Conservation (phyloP, 139 green algal genomes). For the Haematococcus sp. region DNA sequence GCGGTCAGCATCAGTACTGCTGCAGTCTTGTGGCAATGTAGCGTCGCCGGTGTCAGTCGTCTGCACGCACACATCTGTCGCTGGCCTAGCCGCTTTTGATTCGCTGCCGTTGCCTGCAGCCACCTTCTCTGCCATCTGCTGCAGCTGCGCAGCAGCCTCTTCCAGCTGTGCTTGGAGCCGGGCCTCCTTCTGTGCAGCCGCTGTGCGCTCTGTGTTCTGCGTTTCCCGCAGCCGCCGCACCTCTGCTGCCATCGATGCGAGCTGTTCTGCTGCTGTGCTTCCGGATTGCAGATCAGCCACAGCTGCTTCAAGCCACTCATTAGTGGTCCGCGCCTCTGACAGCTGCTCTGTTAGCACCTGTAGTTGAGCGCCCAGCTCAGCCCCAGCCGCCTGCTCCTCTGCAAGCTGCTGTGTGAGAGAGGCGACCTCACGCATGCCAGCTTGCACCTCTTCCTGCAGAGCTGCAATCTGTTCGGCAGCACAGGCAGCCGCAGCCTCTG, state of each 20-base stretch:
- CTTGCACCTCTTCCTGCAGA: background rate
- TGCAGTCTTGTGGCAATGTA: too few relatives aligned
- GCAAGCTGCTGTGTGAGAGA: background rate
- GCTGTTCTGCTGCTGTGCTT: background rate
- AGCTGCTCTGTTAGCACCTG: background rate
- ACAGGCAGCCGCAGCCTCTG: background rate
- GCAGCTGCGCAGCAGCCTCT: background rate
- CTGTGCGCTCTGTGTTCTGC: background rate
- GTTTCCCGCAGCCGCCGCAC: conserved; percentile 1
- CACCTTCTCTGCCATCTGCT: background rate
- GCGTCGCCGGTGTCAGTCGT: too few relatives aligned
- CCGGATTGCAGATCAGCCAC: conserved; percentile 3
- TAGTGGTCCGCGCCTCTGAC: background rate
- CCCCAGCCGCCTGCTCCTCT: background rate
- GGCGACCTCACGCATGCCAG: background rate
- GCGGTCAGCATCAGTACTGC: too few relatives aligned
- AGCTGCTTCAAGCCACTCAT: conserved; percentile 10
- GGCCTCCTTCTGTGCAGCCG: background rate
- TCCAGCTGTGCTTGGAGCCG: background rate
- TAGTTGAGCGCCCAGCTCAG: conserved; percentile 1
- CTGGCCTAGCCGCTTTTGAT: too few relatives aligned
- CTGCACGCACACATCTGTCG: too few relatives aligned
- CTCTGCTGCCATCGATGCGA: background rate
- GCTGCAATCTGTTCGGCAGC: background rate
- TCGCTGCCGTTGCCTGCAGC: background rate